A percentile compares a stretch with the other conserved stretches of the same genome.
phyloP scores from a whole-genome alignment of 306 rosid genomes.

The Cucurbita pepo region DNA sequence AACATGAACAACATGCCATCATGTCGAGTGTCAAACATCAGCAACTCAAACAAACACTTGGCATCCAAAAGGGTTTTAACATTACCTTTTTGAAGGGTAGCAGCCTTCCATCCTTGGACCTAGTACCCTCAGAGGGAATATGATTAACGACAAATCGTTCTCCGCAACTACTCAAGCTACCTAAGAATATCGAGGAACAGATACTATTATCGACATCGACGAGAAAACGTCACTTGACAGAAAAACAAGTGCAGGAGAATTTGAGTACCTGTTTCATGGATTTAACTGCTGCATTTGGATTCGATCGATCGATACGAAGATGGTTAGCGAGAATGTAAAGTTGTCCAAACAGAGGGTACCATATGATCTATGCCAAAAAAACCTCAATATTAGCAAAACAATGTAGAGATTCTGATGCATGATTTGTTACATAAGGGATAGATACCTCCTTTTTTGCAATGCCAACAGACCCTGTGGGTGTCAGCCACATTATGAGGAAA shows the following conservation, averaged over 20 bases:
- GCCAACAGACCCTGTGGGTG: slow-evolving; percentile 47
- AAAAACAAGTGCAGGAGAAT: background rate
- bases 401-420: background rate
- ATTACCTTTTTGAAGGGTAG: slow-evolving; percentile 54
- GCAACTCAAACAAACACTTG: too few species aligned
- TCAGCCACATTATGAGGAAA: slow-evolving; percentile 46
- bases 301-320: slow-evolving; percentile 57
- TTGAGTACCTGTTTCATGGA: slow-evolving; percentile 37
- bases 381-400: background rate
- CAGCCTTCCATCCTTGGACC: slow-evolving; percentile 34
- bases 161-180: slow-evolving; percentile 28
- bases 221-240: background rate
- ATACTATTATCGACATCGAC: background rate
- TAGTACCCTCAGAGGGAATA: slow-evolving; percentile 47
- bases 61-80: background rate
- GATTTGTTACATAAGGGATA: background rate
- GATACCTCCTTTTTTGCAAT: slow-evolving; percentile 54
- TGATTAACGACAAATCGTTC: slow-evolving; percentile 34
- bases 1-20: background rate
- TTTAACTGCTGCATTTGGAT: slow-evolving; percentile 32
- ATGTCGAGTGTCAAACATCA: too few species aligned
- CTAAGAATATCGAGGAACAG: slow-evolving; percentile 12
- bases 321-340: slow-evolving; percentile 51
- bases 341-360: slow-evolving; percentile 61
- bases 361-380: slow-evolving; percentile 29